Conservation (phyloP, 805 yeast genomes). For the Komagataella pastoris region DNA sequence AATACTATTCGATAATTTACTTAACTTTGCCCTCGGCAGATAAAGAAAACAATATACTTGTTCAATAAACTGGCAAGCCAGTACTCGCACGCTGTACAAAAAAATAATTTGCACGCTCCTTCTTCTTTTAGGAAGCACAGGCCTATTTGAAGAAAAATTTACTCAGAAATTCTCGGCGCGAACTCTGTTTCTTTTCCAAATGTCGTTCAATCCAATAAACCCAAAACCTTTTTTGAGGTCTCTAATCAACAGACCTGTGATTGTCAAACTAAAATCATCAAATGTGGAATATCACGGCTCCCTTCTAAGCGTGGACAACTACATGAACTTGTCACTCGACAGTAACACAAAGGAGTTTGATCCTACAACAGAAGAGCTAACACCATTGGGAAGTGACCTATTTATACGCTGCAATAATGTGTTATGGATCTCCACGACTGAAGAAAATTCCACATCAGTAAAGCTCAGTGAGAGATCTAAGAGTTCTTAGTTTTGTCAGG, state of each 20-base stretch:
- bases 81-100: too few relatives aligned
- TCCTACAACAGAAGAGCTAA: slow-evolving; percentile 31
- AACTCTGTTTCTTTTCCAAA: slow-evolving; percentile 5
- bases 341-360: slow-evolving; percentile 32
- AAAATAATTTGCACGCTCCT: too few relatives aligned
- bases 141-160: too few relatives aligned
- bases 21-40: neutral
- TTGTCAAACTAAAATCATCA: slow-evolving; percentile 83
- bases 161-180: neutral
- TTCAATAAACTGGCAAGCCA: too few relatives aligned
- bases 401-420: slow-evolving; percentile 89
- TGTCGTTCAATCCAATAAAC: slow-evolving; percentile 52
- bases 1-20: neutral
- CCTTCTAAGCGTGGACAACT: slow-evolving; percentile 72
- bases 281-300: slow-evolving; percentile 76
- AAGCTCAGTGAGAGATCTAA: neutral
- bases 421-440: slow-evolving; percentile 33
- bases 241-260: slow-evolving; percentile 54
- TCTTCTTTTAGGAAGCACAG: too few relatives aligned
- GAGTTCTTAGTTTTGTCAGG: neutral
- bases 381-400: slow-evolving; percentile 33
- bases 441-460: neutral
- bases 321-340: slow-evolving; percentile 77
- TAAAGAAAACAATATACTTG: neutral
- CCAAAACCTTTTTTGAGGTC: slow-evolving; percentile 86